Evolutionary conservation across 805 yeast genomes (phyloP).

Genomic region (Gaillardinia entomophila): DNA sequence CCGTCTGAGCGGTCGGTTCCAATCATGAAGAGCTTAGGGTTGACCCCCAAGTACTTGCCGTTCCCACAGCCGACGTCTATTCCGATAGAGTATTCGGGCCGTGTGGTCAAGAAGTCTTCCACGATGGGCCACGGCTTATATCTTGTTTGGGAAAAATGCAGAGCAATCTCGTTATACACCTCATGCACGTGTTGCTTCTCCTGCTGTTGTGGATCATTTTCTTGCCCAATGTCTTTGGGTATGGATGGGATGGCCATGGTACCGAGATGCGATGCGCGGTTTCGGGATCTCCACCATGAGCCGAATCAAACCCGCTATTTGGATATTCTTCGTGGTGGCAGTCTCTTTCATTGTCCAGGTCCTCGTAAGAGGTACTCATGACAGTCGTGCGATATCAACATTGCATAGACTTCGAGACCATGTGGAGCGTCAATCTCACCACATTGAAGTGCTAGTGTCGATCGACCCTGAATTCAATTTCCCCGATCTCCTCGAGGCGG

Average conservation of each 20-base stretch:
- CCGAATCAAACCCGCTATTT: no score
- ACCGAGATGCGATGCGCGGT: no score
- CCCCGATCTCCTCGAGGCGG: constrained; percentile 61
- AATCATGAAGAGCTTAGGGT: constrained; percentile 59
- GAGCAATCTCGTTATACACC: constrained; percentile 90
- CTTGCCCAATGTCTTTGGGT: constrained; percentile 16
- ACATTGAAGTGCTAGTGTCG: no score
- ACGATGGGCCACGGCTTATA: constrained; percentile 99
- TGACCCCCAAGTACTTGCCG: constrained; percentile 81
- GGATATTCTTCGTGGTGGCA: no score
- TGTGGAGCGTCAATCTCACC: no score
- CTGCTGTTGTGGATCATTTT: constrained; percentile 45
- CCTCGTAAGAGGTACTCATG: no score
- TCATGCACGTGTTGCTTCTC: constrained; percentile 81
- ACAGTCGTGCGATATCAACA: no score
- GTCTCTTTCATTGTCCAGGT: no score
- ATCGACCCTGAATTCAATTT: constrained; percentile 46
- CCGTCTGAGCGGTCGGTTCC: constrained; percentile 77
- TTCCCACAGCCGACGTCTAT: constrained; percentile 97
- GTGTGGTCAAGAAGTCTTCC: constrained; percentile 52
- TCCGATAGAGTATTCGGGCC: constrained; percentile 59
- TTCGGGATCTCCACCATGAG: no score
- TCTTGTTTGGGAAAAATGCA: constrained; percentile 89
- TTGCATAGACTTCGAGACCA: no score
- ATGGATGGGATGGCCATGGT: constrained; percentile 29